Evolutionary conservation across 805 yeast genomes (phyloP), one percentile per base, ranked within the genome.

Genomic region (Cyberlindnera mycetangii): DNA sequence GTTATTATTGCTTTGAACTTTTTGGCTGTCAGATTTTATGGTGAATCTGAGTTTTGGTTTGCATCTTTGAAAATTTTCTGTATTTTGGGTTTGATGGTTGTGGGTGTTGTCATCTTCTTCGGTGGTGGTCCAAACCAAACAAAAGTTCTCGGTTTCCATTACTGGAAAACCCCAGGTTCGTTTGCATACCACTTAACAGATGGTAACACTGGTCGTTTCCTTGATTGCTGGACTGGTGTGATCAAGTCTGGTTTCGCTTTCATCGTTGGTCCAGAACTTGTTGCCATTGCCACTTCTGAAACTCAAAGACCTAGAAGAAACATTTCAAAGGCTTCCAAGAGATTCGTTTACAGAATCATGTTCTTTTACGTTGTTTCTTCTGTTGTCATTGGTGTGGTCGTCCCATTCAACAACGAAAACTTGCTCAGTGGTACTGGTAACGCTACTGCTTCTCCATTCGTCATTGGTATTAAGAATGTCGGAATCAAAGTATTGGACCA

Each of bases 381-480:
- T 5, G 64, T 85, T 11, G 78, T 78, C 45, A 83, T 84, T 51
- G 89, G 90, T 37, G 74, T 83, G 52, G 71, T 85, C 19, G 75
- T 83, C 42, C 78, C 86, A 11, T 78, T 71, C 56, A 74, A 79
- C 53, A 85, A 83, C 50, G 73, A 79, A 3, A 63, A 63, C 24
- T 69, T 85, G 49, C 60, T 69, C 4, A 61, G 54, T 12, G 75
- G 77, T 35, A 71, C 76, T 21, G 76, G 84, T 0, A 85, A 85
- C 39, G 90, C 81, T 5, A 74, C 78, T 22, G 68, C 78, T 10
- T 84, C 93, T 19, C 95, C 96, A 21, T 87, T 86, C 59, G 90
- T 86, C 44, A 81, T 86, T 59, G 96, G 95, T 43, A 82, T 88
- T 56, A 76, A 76, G 52, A 72, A 72, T 51, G 85, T 86, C 27